phyloP scores from a whole-genome alignment of 768 basidiomycete genomes.

The Pisolithus orientalis region DNA sequence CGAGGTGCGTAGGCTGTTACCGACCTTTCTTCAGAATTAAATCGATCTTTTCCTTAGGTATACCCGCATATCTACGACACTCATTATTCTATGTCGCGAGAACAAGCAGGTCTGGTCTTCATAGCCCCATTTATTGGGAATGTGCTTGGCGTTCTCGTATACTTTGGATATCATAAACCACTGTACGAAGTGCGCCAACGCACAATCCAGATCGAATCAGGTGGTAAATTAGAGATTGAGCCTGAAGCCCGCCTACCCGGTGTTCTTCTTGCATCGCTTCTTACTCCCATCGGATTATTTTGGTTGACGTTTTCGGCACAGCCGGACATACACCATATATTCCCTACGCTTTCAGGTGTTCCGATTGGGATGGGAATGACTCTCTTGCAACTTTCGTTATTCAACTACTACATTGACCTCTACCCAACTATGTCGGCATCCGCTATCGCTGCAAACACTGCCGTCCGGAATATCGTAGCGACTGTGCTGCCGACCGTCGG shows the following conservation, averaged over 20 bases:
- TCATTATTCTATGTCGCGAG: conserved; percentile 16
- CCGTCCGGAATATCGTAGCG: conserved; percentile 12
- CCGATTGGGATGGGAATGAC: conserved; percentile 24
- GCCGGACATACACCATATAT: conserved; percentile 14
- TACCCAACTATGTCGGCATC: conserved; percentile 19
- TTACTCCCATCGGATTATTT: conserved; percentile 19
- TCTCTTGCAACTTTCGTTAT: conserved; percentile 9
- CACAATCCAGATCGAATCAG: too few relatives aligned
- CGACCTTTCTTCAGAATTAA: neutral
- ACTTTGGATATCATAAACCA: too few relatives aligned
- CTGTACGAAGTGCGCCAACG: too few relatives aligned
- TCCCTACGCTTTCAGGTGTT: conserved; percentile 17
- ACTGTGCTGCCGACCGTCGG: conserved; percentile 13
- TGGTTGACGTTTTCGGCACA: conserved; percentile 19
- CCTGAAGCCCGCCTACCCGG: conserved; percentile 17
- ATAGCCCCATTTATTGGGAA: neutral
- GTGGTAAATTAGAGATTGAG: neutral
- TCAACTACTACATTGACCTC: conserved; percentile 14
- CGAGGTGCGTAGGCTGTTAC: conserved; percentile 8
- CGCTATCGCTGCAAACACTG: conserved; percentile 19
- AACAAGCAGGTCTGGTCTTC: conserved; percentile 12
- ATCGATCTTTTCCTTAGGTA: neutral
- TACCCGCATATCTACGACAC: conserved; percentile 16
- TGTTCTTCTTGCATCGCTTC: conserved; percentile 13
- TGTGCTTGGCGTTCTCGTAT: too few relatives aligned